These are phyloP conservation scores for Phytopythium sindhum DNA, from an alignment of 352 stramenopile genomes.

Conservation along the genomic window DNA sequence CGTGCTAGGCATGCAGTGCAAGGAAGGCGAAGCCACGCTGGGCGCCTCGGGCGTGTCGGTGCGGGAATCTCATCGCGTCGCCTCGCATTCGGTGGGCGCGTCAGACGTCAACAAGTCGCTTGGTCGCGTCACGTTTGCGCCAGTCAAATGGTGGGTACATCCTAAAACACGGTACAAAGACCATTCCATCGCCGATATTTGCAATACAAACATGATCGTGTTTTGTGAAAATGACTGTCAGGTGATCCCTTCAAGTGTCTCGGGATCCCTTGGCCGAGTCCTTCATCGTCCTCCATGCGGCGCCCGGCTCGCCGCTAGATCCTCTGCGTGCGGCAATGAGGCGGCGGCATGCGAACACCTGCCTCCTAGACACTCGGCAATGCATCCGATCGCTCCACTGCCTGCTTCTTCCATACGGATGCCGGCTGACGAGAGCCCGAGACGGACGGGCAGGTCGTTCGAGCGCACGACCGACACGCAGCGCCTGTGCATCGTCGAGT, in stretches of 20 bases:
- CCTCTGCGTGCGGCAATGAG: not conserved
- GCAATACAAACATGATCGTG: not conserved
- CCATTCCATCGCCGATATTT: not conserved
- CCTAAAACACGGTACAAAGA: not conserved
- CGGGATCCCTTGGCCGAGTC: not conserved
- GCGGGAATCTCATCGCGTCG: not conserved
- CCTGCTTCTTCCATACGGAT: not conserved
- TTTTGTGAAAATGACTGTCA: not conserved
- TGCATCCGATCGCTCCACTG: not conserved
- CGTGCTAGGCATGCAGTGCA: no score
- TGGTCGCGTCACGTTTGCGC: not conserved
- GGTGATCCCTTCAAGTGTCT: not conserved
- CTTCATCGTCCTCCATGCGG: no score
- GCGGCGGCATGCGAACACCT: not conserved
- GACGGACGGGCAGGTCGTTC: constrained; percentile 32
- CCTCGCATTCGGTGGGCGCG: not conserved
- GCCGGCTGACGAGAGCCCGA: not conserved
- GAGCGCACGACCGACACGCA: constrained; percentile 47
- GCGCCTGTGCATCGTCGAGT: constrained; percentile 45
- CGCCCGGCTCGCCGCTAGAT: no score
- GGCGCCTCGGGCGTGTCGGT: not conserved
- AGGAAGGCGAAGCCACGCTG: not conserved
- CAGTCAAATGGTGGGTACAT: not conserved
- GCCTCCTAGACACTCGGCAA: not conserved
- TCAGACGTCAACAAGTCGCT: not conserved